Conservation (phyloP, 2,329 filamentous ascomycete genomes). For the Geoglossum cookeanum region DNA sequence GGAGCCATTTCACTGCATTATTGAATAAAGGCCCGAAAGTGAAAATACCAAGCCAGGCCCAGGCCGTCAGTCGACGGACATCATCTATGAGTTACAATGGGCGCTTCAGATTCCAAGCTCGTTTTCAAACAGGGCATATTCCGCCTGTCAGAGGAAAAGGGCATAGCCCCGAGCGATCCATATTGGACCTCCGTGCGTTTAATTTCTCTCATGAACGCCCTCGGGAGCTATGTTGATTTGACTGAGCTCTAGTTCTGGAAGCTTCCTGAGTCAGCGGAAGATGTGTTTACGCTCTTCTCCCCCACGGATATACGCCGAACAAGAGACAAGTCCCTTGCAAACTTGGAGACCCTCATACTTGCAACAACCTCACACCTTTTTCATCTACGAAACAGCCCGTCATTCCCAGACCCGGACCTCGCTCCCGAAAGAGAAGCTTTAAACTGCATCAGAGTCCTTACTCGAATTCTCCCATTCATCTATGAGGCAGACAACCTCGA, state of each 20-base stretch:
- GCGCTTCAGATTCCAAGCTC: constrained; percentile 95
- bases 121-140: constrained; percentile 98
- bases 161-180: constrained; percentile 70
- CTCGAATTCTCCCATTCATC: constrained; percentile 71
- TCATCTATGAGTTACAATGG: constrained; percentile 40
- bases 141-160: constrained; percentile 74
- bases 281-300: constrained; percentile 92
- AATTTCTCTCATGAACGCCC: neutral
- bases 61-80: neutral
- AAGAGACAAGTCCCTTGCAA: constrained; percentile 65
- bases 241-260: constrained; percentile 62
- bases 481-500: constrained; percentile 76
- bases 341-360: constrained; percentile 74
- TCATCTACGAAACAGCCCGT: constrained; percentile 67
- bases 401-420: constrained; percentile 71
- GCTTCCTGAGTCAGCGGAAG: constrained; percentile 83
- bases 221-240: neutral
- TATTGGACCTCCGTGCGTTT: constrained; percentile 77
- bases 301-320: constrained; percentile 74
- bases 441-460: constrained; percentile 86
- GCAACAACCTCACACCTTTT: constrained; percentile 70
- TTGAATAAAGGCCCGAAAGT: neutral
- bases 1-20: neutral
- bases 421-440: constrained; percentile 74
- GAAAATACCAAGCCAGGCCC: neutral